Evolutionary conservation across 352 stramenopile species (phyloP).

Genomic region (Pythium folliculosum): DNA sequence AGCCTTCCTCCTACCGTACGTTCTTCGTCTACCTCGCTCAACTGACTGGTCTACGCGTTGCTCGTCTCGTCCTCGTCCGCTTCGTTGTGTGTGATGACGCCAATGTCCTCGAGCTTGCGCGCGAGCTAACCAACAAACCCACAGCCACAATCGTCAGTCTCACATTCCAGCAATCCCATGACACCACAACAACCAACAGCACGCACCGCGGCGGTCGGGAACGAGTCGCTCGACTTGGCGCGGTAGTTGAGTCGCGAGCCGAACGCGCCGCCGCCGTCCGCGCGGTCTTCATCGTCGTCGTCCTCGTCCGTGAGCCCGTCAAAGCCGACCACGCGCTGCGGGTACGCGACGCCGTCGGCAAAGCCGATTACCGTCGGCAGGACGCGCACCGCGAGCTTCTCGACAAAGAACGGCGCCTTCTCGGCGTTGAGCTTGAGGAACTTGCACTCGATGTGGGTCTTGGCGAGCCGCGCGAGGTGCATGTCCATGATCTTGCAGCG

Average conservation of each 20-base stretch:
- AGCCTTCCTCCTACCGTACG: too few species aligned
- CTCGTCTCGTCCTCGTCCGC: slow-evolving; percentile 36
- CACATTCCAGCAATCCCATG: not conserved
- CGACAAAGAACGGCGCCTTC: slow-evolving; percentile 95
- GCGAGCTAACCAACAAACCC: slow-evolving; percentile 43
- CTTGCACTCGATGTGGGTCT: slow-evolving; percentile 89
- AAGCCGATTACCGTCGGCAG: slow-evolving; percentile 94
- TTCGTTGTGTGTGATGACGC: slow-evolving; percentile 50
- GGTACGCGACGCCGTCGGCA: slow-evolving; percentile 90
- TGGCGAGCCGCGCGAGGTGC: slow-evolving; percentile 64
- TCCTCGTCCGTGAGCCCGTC: slow-evolving; percentile 87
- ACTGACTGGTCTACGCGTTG: slow-evolving; percentile 1
- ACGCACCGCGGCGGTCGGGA: slow-evolving; percentile 61
- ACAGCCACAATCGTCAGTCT: slow-evolving; percentile 6
- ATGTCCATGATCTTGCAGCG: slow-evolving; percentile 98
- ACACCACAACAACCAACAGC: too few species aligned
- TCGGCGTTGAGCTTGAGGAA: slow-evolving; percentile 94
- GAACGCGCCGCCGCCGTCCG: slow-evolving; percentile 44
- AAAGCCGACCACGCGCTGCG: slow-evolving; percentile 90
- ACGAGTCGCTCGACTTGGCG: slow-evolving; percentile 53
- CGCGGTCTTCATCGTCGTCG: slow-evolving; percentile 66
- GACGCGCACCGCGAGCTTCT: slow-evolving; percentile 92
- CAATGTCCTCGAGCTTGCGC: slow-evolving; percentile 58
- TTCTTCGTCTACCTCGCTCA: not conserved
- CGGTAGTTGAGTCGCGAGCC: slow-evolving; percentile 42